Evolutionary conservation across 345 rosid genomes (phyloP).

Genomic region (Reutealis trisperma): DNA sequence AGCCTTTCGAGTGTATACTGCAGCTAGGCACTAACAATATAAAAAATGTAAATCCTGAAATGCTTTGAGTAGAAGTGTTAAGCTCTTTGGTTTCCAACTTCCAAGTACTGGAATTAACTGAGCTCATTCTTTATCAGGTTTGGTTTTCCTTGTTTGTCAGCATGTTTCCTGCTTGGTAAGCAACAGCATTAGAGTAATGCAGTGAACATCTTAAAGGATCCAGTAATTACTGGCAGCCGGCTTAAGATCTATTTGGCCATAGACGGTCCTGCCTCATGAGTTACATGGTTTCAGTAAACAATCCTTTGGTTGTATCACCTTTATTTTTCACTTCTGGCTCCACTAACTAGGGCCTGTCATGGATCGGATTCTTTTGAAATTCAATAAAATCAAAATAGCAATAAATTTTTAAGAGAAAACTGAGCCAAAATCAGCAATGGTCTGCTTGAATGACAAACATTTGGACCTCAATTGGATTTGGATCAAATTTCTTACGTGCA

Average conservation of each 20-base stretch:
- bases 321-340: too few species aligned
- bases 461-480: too few species aligned
- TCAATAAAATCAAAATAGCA: too few species aligned
- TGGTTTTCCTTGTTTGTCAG: not conserved
- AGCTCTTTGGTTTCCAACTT: not conserved
- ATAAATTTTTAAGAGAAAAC: too few species aligned
- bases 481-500: too few species aligned
- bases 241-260: not conserved
- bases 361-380: too few species aligned
- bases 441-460: too few species aligned
- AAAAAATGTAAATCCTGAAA: conserved; percentile 4
- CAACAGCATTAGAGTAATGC: not conserved
- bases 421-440: too few species aligned
- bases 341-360: too few species aligned
- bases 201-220: not conserved
- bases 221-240: not conserved
- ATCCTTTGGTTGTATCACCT: not conserved
- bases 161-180: not conserved
- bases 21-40: conserved; percentile 8
- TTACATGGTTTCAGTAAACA: not conserved
- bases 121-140: not conserved
- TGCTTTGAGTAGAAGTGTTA: not conserved
- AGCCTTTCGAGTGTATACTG: not conserved
- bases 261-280: too few species aligned
- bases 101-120: too few species aligned